A percentile compares a stretch with the other conserved stretches of the same genome.
phyloP scores from a whole-genome alignment of 73 alveolate species.

The Tetrahymena malaccensis region DNA sequence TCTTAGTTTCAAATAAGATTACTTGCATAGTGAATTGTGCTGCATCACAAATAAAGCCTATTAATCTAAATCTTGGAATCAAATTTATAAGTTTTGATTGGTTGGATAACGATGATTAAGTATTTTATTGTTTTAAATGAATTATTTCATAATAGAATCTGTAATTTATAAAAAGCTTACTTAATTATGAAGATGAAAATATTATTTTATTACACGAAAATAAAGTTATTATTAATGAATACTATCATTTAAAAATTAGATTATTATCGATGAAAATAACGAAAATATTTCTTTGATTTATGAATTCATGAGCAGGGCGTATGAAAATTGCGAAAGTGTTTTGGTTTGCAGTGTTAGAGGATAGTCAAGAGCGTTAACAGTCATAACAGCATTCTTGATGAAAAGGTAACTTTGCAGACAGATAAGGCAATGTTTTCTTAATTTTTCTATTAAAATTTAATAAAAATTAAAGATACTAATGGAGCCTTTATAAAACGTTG shows the following conservation, averaged over 20 bases:
- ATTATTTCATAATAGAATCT: neutral
- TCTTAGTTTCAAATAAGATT: neutral
- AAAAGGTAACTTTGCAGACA: neutral
- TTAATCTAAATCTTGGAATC: neutral
- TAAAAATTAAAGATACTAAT: conserved; percentile 30
- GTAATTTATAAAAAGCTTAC: neutral
- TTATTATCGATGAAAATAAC: neutral
- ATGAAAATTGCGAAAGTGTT: neutral
- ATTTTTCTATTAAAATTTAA: neutral
- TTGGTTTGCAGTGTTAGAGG: neutral
- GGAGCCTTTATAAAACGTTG: conserved; percentile 72
- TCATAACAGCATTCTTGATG: neutral
- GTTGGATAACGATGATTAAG: neutral
- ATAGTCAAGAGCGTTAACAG: neutral
- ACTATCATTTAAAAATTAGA: neutral
- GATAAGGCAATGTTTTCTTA: too few relatives aligned
- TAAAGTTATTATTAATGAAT: neutral
- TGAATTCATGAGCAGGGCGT: neutral
- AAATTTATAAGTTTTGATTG: neutral
- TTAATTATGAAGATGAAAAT: neutral
- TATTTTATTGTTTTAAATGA: neutral
- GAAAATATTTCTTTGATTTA: neutral
- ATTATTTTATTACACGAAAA: neutral
- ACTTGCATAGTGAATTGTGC: neutral
- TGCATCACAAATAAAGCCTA: neutral